Evolutionary conservation across 441 rosid species (phyloP), one percentile per base, ranked within the genome.

Genomic region (Brassica balearica): DNA sequence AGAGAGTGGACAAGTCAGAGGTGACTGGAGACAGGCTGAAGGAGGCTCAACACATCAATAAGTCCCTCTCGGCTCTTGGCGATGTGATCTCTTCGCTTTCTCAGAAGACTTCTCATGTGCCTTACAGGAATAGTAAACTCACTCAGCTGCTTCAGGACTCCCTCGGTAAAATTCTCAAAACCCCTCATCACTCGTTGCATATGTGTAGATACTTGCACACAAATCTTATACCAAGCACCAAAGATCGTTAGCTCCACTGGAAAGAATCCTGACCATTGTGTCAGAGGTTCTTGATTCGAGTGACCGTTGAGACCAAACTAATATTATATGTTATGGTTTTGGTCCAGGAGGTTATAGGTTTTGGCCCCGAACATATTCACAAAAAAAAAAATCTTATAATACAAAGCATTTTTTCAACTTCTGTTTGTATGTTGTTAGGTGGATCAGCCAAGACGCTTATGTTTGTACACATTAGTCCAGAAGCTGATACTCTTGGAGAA

Each of bases 371-470:
- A 25, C 3, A 4, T 25, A 25, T 25, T 25, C 3, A 25, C 3
- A 25, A 25, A 25, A 25, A 25, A 25, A 25, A 25, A 25, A 25
- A 25, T 25, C 27, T 25, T 29, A 29, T 5, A 29, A 29, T 29
- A 29, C 34, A 29, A 29, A 29, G 2, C 41, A 36, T 36, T 51
- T 9, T 14, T 55, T 22, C 22, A 73, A 58, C 64, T 72, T 74
- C 2, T 75, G 55, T 69, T 22, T 73, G 68, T 69, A 55, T 20
- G 38, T 27, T 29, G 36, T 29, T 1, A 32, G 36, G 19, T 62
- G 95, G 93, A 75, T 90, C 90, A 74, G 95, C 95, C 72, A 91
- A 91, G 81, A 89, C 95, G 11, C 87, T 89, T 55, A 91, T 91
- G 95, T 91, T 91, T 71, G 88, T 89, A 61, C 95, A 91, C 83